phyloP scores from a whole-genome alignment of 129 eudicot genomes.

The Flaveria brownii region DNA sequence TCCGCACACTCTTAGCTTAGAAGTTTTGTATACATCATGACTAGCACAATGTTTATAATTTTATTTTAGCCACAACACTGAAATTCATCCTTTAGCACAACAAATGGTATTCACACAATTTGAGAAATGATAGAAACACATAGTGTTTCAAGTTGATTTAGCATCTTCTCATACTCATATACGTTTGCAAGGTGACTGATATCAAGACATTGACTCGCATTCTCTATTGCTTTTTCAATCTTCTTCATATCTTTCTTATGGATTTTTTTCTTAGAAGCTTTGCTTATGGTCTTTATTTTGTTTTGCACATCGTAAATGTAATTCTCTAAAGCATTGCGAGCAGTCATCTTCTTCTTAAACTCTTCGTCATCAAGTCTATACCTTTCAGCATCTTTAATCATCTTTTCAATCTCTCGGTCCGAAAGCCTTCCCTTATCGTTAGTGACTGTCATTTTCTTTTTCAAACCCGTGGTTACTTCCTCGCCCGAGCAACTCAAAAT shows the following conservation, averaged over 20 bases:
- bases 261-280: neutral
- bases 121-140: neutral
- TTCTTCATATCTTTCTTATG: neutral
- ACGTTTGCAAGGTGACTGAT: neutral
- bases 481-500: constrained; percentile 17
- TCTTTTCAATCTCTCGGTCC: constrained; percentile 17
- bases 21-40: too few species aligned
- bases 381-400: constrained; percentile 19
- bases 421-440: constrained; percentile 22
- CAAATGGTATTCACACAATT: neutral
- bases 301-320: neutral
- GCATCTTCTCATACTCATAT: neutral
- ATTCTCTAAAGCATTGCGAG: constrained; percentile 10
- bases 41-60: neutral
- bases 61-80: neutral
- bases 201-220: neutral
- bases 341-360: constrained; percentile 17
- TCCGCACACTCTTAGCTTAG: too few species aligned
- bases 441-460: constrained; percentile 13
- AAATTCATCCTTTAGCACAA: neutral
- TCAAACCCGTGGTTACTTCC: constrained; percentile 1
- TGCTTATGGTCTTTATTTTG: neutral
- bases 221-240: constrained; percentile 1
- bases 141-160: neutral
- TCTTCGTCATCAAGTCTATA: constrained; percentile 7